These are phyloP conservation scores for Elsinoe perseae DNA, from an alignment of 2,329 filamentous ascomycete genomes.

Conservation along the genomic window DNA sequence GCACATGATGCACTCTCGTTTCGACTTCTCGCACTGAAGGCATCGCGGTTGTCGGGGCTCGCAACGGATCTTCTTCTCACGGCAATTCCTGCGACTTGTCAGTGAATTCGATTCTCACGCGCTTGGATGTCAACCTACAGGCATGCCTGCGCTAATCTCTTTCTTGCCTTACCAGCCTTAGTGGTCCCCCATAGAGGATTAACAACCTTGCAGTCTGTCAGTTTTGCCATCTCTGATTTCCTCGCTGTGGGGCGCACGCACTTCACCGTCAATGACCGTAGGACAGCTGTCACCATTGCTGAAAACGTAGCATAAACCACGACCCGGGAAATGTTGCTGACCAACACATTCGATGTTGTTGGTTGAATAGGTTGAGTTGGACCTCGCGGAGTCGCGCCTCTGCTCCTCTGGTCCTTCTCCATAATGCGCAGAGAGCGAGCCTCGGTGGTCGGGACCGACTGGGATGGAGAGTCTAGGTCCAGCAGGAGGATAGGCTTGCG, in stretches of 20 bases:
- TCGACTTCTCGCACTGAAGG: constrained; percentile 86
- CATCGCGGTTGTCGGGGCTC: constrained; percentile 83
- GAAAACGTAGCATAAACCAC: constrained; percentile 19
- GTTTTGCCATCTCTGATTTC: not conserved
- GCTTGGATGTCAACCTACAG: constrained; percentile 34
- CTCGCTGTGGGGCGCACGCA: not conserved
- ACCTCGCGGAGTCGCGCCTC: constrained; percentile 6
- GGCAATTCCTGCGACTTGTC: constrained; percentile 52
- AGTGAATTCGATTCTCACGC: too few species aligned
- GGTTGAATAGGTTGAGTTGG: constrained; percentile 6
- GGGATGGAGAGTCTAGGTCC: not conserved
- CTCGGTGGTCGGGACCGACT: not conserved
- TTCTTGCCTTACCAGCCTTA: constrained; percentile 87
- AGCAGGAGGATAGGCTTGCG: not conserved
- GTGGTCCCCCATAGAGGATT: constrained; percentile 92
- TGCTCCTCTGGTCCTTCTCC: not conserved
- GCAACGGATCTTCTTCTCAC: constrained; percentile 97
- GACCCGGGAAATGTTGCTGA: constrained; percentile 18
- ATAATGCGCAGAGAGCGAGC: not conserved
- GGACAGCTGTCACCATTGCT: constrained; percentile 20
- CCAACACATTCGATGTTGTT: constrained; percentile 43
- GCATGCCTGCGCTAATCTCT: constrained; percentile 85
- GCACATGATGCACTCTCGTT: constrained; percentile 74
- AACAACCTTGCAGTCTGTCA: constrained; percentile 17
- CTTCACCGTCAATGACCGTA: constrained; percentile 19